Base-by-base conservation (phyloP, 805 yeast genomes). In the Kodamaea laetipori region DNA sequence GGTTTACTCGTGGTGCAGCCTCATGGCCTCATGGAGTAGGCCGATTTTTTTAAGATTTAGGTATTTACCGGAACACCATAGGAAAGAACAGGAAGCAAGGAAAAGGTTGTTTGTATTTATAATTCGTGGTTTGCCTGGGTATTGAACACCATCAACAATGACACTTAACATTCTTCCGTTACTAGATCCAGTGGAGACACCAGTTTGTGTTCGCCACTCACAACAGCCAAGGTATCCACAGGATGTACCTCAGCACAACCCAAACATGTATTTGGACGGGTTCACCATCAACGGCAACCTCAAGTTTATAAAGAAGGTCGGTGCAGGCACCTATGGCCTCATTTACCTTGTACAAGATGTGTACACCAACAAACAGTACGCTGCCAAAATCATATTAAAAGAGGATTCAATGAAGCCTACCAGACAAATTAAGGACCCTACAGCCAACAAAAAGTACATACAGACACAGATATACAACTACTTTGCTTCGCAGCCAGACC, bases 321-420 rank as follows among this genome's bases (percentile, higher is more conserved):
- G 96, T 6, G 77, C 92, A 0, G 97, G 97, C 19, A 90, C 95
- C 16, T 89, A 83, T 55, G 95, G 95, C 4, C 71, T 84, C 24
- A 92, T 89, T 6, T 87, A 84, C 67, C 71, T 78, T 12, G 90
- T 87, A 3, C 63, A 74, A 46, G 84, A 88, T 57, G 50, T 72
- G 15, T 56, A 52, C 33, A 74, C 84, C 0, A 72, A 75, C 12
- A 63, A 69, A 37, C 64, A 69, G 15, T 81, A 71, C 53, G 96
- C 96, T 2, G 78, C 90, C 47, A 89, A 89, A 59, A 80, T 84
- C 41, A 71, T 86, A 3, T 67, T 82, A 33, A 82, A 82, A 50
- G 67, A 70, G 42, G 66, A 71, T 4, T 60, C 68, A 2, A 43
- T 40, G 43, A 53, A 45, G 40, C 59, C 51, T 46, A 57, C 61